Percentiles rank a stretch among this genome's conserved stretches.
Evolutionary conservation across 1,284 basidiomycete species (phyloP).

Genomic region (Apiotrichum montevideense): DNA sequence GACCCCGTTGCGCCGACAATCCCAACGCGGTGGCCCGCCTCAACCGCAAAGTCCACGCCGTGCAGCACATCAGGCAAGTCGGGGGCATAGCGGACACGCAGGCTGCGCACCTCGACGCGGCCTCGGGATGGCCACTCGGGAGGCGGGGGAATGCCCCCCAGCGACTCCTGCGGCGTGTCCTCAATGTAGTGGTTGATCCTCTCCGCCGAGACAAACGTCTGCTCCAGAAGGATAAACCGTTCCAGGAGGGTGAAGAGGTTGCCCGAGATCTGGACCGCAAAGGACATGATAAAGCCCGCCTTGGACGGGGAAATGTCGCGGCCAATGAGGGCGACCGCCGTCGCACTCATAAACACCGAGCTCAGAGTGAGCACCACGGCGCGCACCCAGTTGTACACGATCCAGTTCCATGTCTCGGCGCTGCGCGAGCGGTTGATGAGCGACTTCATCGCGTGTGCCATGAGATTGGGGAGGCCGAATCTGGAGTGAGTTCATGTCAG

Average conservation of each 20-base stretch:
- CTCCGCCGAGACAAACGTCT: slow-evolving; percentile 46
- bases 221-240: slow-evolving; percentile 25
- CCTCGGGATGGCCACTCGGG: slow-evolving; percentile 63
- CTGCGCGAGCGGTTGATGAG: slow-evolving; percentile 36
- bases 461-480: slow-evolving; percentile 37
- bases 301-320: slow-evolving; percentile 41
- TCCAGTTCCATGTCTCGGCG: slow-evolving; percentile 31
- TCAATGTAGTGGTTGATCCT: slow-evolving; percentile 46
- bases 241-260: slow-evolving; percentile 36
- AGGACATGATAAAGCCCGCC: slow-evolving; percentile 49
- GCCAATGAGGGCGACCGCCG: slow-evolving; percentile 47
- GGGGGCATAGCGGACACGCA: slow-evolving; percentile 61
- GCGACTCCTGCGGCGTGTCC: slow-evolving; percentile 27
- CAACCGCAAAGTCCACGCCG: slow-evolving; percentile 58
- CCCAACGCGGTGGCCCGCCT: slow-evolving; percentile 69
- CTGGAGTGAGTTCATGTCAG: neutral
- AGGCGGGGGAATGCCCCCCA: slow-evolving; percentile 39
- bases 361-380: slow-evolving; percentile 28
- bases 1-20: slow-evolving; percentile 62
- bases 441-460: slow-evolving; percentile 34
- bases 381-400: slow-evolving; percentile 37
- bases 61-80: slow-evolving; percentile 68
- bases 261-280: slow-evolving; percentile 40
- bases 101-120: slow-evolving; percentile 57
- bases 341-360: slow-evolving; percentile 33